phyloP scores from a whole-genome alignment of 805 yeast species.

The Saturnispora hagleri region DNA sequence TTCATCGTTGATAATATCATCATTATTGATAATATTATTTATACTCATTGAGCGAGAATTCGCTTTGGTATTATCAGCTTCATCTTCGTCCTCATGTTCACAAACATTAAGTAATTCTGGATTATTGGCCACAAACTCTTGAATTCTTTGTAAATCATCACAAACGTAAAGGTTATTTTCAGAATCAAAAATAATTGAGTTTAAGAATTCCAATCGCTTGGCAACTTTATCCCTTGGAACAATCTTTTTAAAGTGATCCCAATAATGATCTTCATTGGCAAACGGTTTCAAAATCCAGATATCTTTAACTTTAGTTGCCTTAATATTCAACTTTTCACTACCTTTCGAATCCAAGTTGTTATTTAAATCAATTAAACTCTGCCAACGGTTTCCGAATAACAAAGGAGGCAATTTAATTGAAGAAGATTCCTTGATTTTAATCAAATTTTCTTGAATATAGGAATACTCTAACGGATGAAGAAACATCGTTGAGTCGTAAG shows the following conservation, averaged over 20 bases:
- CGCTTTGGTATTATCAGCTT: background rate
- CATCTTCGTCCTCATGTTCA: constrained; percentile 11
- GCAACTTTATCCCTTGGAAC: constrained; percentile 12
- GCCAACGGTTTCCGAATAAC: constrained; percentile 12
- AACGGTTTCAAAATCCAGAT: constrained; percentile 14
- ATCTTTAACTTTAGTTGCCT: constrained; percentile 11
- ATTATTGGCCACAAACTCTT: constrained; percentile 1
- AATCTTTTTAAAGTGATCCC: constrained; percentile 12
- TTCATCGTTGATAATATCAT: background rate
- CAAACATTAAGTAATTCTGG: constrained; percentile 6
- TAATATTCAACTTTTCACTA: constrained; percentile 6
- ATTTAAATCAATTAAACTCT: constrained; percentile 6
- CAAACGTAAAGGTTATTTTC: constrained; percentile 14
- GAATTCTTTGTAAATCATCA: constrained; percentile 11
- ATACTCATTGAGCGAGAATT: background rate
- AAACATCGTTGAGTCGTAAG: constrained; percentile 11
- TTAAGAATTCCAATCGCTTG: constrained; percentile 15
- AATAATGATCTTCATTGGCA: constrained; percentile 14
- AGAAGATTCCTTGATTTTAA: constrained; percentile 3
- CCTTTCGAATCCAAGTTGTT: background rate
- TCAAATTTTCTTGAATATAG: constrained; percentile 16
- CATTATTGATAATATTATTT: background rate
- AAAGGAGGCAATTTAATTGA: constrained; percentile 13
- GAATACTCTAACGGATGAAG: constrained; percentile 22
- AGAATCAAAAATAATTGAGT: constrained; percentile 21